phyloP scores from a whole-genome alignment of 2,329 filamentous ascomycete genomes.

The Alternaria brassicicola region DNA sequence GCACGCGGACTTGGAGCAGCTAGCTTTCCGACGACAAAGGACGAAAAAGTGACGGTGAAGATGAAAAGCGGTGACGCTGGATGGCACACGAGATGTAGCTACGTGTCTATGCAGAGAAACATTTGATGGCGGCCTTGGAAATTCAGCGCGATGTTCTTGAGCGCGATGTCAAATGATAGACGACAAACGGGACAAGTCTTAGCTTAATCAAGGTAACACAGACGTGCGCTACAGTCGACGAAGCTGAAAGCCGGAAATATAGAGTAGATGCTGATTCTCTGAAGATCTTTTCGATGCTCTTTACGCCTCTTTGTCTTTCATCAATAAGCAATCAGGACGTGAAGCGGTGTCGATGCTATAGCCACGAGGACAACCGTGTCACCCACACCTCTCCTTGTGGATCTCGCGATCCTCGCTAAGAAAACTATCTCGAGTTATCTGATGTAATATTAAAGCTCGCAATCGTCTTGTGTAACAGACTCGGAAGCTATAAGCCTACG shows the following conservation, averaged over 20 bases:
- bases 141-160: constrained; percentile 13
- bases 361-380: constrained; percentile 16
- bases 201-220: constrained; percentile 20
- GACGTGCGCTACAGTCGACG: constrained; percentile 20
- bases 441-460: constrained; percentile 12
- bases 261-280: constrained; percentile 13
- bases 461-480: constrained; percentile 3
- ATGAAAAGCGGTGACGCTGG: constrained; percentile 9
- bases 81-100: neutral
- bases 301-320: constrained; percentile 1
- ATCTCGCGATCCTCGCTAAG: constrained; percentile 1
- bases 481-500: constrained; percentile 8
- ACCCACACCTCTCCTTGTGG: constrained; percentile 12
- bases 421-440: constrained; percentile 3
- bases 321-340: constrained; percentile 9
- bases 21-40: neutral
- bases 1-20: constrained; percentile 1
- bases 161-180: constrained; percentile 11
- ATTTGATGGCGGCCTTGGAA: neutral
- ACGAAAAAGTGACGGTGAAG: constrained; percentile 9
- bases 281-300: constrained; percentile 11
- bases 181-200: constrained; percentile 6
- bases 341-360: constrained; percentile 15
- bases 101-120: neutral
- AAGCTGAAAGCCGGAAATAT: constrained; percentile 10